A percentile compares a stretch with the other conserved stretches of the same genome.
Conservation (phyloP, 2,329 filamentous ascomycete species). For the Fonsecaea pedrosoi region DNA sequence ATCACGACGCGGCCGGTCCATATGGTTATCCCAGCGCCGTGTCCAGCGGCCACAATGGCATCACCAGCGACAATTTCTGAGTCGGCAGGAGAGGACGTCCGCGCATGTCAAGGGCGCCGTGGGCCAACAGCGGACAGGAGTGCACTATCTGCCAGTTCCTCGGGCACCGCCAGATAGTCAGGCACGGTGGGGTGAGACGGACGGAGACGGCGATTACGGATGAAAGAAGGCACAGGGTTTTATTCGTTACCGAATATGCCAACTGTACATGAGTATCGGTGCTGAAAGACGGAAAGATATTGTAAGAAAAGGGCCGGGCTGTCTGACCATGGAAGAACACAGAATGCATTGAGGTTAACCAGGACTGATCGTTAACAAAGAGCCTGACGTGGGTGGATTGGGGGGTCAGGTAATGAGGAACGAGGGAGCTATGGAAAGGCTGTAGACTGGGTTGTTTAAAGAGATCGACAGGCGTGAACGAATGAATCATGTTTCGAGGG, state of each 20-base stretch:
- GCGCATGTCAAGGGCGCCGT: slow-evolving; percentile 25
- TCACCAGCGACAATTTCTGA: slow-evolving; percentile 52
- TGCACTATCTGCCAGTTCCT: slow-evolving; percentile 35
- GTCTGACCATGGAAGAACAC: slow-evolving; percentile 30
- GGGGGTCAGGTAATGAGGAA: neutral
- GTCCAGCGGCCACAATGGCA: slow-evolving; percentile 55
- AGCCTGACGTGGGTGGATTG: neutral
- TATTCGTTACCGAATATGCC: slow-evolving; percentile 19
- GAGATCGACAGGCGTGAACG: slow-evolving; percentile 3
- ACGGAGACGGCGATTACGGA: slow-evolving; percentile 3
- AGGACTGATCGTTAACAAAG: neutral
- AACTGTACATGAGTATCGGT: slow-evolving; percentile 21
- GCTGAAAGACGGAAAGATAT: slow-evolving; percentile 13
- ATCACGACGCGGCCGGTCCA: slow-evolving; percentile 51
- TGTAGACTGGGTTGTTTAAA: neutral
- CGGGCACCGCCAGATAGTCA: slow-evolving; percentile 33
- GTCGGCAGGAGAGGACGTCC: slow-evolving; percentile 36
- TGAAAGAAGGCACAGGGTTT: slow-evolving; percentile 14
- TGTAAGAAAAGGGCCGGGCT: slow-evolving; percentile 22
- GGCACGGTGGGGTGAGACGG: slow-evolving; percentile 18
- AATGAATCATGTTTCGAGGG: slow-evolving; percentile 1
- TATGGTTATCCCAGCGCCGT: slow-evolving; percentile 57
- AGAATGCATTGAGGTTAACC: slow-evolving; percentile 16
- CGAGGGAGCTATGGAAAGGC: neutral
- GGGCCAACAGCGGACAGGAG: slow-evolving; percentile 33